A percentile compares a stretch with the other conserved stretches of the same genome.
Conservation (phyloP, 2,329 filamentous ascomycete species). For the Colletotrichum cordylinicola region DNA sequence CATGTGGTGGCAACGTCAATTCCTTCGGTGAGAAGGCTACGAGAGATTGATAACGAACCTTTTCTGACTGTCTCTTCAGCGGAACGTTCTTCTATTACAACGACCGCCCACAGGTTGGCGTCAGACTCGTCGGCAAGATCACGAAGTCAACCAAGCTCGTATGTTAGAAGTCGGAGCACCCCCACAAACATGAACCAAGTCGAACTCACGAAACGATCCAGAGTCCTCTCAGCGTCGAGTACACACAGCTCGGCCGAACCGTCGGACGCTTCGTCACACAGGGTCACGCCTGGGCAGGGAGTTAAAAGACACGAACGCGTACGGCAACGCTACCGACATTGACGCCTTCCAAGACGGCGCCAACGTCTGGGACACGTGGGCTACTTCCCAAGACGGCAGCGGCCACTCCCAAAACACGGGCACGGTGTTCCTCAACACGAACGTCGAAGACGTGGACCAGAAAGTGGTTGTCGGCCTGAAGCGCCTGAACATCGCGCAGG, state of each 20-base stretch:
- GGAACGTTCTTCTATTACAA: background rate
- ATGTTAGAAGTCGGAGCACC: background rate
- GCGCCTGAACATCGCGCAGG: background rate
- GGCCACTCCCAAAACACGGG: background rate
- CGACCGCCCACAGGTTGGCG: background rate
- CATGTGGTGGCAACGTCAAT: background rate
- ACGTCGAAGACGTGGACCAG: background rate
- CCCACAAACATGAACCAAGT: background rate
- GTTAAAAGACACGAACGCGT: background rate
- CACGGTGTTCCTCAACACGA: background rate
- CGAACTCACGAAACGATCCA: background rate
- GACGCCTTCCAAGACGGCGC: background rate
- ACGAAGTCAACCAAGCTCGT: background rate
- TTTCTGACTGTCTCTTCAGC: background rate
- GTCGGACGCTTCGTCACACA: background rate
- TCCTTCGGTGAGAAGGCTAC: background rate
- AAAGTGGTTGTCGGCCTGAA: background rate
- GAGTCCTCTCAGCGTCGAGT: background rate
- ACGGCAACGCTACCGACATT: background rate
- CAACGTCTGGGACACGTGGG: background rate
- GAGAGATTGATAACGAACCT: background rate
- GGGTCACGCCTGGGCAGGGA: background rate
- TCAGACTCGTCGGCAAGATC: background rate
- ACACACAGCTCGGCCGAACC: background rate
- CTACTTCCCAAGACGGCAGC: background rate